A percentile compares a stretch with the other conserved stretches of the same genome.
Evolutionary conservation across 2,329 filamentous ascomycete genomes (phyloP).

Genomic region (Sphaceloma murrayae): DNA sequence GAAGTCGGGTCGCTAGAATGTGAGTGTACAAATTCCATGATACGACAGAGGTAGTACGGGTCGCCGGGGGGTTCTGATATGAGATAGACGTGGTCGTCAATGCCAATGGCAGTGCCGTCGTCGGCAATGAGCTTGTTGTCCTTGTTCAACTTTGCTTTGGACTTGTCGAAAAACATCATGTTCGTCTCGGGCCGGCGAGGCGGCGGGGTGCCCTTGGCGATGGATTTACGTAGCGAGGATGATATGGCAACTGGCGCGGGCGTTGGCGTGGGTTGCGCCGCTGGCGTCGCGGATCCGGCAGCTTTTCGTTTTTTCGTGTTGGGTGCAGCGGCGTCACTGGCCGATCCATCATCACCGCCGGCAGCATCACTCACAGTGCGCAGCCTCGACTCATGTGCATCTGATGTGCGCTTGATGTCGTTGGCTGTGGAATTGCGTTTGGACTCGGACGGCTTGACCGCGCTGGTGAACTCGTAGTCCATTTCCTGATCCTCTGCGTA

Average conservation of each 20-base stretch:
- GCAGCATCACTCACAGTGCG: slow-evolving; percentile 18
- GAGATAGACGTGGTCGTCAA: slow-evolving; percentile 89
- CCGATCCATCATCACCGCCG: slow-evolving; percentile 35
- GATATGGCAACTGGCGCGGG: slow-evolving; percentile 20
- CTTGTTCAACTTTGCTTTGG: slow-evolving; percentile 54
- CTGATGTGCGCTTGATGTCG: slow-evolving; percentile 15
- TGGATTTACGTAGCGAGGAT: slow-evolving; percentile 24
- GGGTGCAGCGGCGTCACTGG: slow-evolving; percentile 32
- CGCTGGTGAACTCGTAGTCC: slow-evolving; percentile 64
- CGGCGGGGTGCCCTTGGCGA: slow-evolving; percentile 33
- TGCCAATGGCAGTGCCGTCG: slow-evolving; percentile 71
- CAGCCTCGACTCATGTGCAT: slow-evolving; percentile 21
- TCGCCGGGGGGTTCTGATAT: slow-evolving; percentile 96
- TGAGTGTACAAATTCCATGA: slow-evolving; percentile 92
- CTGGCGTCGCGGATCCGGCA: slow-evolving; percentile 33
- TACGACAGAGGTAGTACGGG: slow-evolving; percentile 92
- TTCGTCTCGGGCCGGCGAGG: slow-evolving; percentile 56
- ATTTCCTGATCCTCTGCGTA: slow-evolving; percentile 86
- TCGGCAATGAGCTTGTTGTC: slow-evolving; percentile 77
- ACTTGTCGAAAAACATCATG: slow-evolving; percentile 77
- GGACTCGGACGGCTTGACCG: slow-evolving; percentile 40
- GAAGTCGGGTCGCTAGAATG: slow-evolving; percentile 59
- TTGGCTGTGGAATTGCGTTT: slow-evolving; percentile 45
- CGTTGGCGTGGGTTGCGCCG: slow-evolving; percentile 22
- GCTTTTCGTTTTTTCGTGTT: slow-evolving; percentile 77